Evolutionary conservation across 176 grass and related monocot genomes (phyloP).

Genomic region (Rhipidocladum racemiflorum): DNA sequence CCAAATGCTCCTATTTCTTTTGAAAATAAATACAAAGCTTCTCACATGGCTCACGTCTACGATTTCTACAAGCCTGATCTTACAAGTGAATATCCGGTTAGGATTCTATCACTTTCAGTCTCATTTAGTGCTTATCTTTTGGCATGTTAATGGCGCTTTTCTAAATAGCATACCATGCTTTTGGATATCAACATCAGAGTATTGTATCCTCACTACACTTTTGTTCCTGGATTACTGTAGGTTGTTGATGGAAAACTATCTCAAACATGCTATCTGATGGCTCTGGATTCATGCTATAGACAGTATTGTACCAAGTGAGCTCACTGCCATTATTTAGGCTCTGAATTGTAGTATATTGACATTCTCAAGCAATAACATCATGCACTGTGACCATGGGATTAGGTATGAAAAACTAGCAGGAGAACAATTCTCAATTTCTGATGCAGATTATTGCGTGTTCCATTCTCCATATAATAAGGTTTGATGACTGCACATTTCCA

Average conservation of each 20-base stretch:
- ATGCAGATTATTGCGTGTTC: conserved; percentile 88
- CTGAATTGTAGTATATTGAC: conserved; percentile 9
- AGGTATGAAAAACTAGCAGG: conserved; percentile 85
- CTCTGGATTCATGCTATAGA: conserved; percentile 79
- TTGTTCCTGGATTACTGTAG: conserved; percentile 32
- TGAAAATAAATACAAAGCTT: conserved; percentile 89
- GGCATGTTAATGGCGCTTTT: conserved; percentile 3
- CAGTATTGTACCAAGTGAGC: conserved; percentile 77
- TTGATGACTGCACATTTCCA: not conserved
- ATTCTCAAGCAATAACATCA: conserved; percentile 11
- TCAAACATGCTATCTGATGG: conserved; percentile 94
- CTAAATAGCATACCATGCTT: not conserved
- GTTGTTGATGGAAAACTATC: conserved; percentile 98
- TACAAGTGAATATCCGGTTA: conserved; percentile 95
- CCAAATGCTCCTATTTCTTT: conserved; percentile 92
- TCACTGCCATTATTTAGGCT: not conserved
- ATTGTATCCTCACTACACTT: not conserved
- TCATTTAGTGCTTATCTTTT: not conserved
- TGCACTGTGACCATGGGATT: conserved; percentile 5
- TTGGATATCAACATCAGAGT: conserved; percentile 1
- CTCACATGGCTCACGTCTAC: conserved; percentile 92
- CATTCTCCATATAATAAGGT: conserved; percentile 99
- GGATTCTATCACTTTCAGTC: conserved; percentile 28
- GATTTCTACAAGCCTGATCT: conserved; percentile 99
- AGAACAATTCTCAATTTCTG: conserved; percentile 71